A percentile compares a stretch with the other conserved stretches of the same genome.
These are phyloP conservation scores for Alternaria triticina DNA, from an alignment of 2,329 filamentous ascomycete genomes.

Conservation along the genomic window DNA sequence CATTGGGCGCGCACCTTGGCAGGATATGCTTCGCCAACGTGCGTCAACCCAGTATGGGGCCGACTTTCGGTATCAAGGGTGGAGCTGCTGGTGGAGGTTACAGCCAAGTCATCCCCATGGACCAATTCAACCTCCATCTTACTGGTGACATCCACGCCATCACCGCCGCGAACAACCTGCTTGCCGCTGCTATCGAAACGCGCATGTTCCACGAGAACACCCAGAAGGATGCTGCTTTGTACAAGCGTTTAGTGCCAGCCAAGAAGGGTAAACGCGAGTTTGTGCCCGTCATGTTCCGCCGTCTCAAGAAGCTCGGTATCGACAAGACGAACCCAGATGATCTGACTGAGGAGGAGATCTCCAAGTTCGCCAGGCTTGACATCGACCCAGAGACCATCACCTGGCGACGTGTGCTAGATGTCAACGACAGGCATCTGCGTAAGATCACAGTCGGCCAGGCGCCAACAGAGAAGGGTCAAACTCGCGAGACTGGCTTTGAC, in stretches of 20 bases:
- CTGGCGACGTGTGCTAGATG: constrained; percentile 93
- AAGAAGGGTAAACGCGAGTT: constrained; percentile 93
- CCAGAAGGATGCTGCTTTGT: constrained; percentile 88
- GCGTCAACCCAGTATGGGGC: constrained; percentile 93
- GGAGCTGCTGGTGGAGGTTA: constrained; percentile 97
- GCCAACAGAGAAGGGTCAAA: constrained; percentile 86
- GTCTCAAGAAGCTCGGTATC: constrained; percentile 94
- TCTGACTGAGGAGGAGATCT: constrained; percentile 87
- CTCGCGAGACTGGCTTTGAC: constrained; percentile 90
- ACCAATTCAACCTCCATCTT: constrained; percentile 97
- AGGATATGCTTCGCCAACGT: constrained; percentile 95
- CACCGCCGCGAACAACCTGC: constrained; percentile 93
- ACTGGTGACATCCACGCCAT: constrained; percentile 99
- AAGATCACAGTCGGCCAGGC: constrained; percentile 88
- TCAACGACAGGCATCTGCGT: constrained; percentile 93
- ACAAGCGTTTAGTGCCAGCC: constrained; percentile 81
- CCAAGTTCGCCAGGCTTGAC: constrained; percentile 87
- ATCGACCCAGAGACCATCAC: constrained; percentile 98
- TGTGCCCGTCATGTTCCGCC: constrained; percentile 87
- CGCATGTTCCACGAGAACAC: constrained; percentile 98
- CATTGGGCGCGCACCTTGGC: constrained; percentile 85
- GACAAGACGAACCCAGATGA: constrained; percentile 92
- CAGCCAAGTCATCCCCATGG: constrained; percentile 99
- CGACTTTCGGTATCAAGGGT: constrained; percentile 98
- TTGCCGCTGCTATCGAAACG: constrained; percentile 95